Evolutionary conservation across 805 yeast species (phyloP).

Genomic region (Ogataea ganodermae): DNA sequence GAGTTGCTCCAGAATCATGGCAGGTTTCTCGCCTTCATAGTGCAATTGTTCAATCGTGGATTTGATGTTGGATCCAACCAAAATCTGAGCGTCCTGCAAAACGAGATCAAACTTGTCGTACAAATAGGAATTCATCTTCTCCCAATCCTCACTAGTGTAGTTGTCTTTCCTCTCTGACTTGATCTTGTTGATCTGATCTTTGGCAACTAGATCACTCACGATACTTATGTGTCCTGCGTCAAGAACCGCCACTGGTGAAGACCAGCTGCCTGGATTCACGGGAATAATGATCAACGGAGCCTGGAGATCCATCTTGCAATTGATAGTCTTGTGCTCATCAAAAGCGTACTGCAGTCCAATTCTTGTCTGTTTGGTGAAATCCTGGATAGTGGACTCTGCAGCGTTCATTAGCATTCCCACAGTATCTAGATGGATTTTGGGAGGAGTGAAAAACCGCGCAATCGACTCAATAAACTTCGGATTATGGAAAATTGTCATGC

Average conservation of each 20-base stretch:
- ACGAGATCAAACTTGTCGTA: constrained; percentile 82
- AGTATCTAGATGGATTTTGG: constrained; percentile 81
- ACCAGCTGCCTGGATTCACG: constrained; percentile 71
- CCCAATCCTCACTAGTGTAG: constrained; percentile 73
- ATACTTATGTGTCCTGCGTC: constrained; percentile 96
- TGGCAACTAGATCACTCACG: constrained; percentile 75
- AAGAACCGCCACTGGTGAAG: constrained; percentile 84
- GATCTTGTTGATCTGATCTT: constrained; percentile 64
- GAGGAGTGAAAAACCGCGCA: constrained; percentile 79
- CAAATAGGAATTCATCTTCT: constrained; percentile 72
- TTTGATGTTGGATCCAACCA: constrained; percentile 81
- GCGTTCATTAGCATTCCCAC: constrained; percentile 89
- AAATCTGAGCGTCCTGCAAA: constrained; percentile 82
- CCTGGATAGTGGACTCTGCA: constrained; percentile 93
- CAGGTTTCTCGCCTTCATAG: constrained; percentile 44
- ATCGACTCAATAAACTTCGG: constrained; percentile 79
- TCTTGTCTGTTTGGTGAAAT: constrained; percentile 83
- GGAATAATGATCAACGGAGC: constrained; percentile 93
- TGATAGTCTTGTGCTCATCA: constrained; percentile 90
- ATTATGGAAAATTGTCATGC: constrained; percentile 89
- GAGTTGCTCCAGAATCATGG: constrained; percentile 73
- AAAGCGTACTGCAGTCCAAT: constrained; percentile 91
- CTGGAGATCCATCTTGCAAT: constrained; percentile 83
- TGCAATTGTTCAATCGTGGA: constrained; percentile 76
- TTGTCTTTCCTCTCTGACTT: constrained; percentile 57